A percentile compares a stretch with the other conserved stretches of the same genome.
Conservation (phyloP, 495 filamentous ascomycete genomes). For the Xylaria castorea region DNA sequence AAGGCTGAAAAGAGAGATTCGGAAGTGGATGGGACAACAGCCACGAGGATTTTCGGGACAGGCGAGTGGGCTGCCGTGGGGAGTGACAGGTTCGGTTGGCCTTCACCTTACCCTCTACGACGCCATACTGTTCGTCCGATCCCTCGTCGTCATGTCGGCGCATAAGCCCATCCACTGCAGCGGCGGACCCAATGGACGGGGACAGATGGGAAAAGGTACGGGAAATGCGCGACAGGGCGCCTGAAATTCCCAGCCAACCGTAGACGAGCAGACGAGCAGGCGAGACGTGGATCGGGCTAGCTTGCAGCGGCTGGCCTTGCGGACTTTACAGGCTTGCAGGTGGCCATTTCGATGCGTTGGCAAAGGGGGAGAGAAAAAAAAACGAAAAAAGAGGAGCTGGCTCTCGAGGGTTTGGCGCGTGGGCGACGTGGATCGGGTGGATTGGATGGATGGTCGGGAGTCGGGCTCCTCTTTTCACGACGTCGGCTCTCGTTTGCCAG, state of each 20-base stretch:
- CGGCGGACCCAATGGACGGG: conserved; percentile 20
- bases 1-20: conserved; percentile 45
- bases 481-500: conserved; percentile 20
- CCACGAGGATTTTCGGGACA: conserved; percentile 24
- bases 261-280: background rate
- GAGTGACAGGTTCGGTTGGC: conserved; percentile 5
- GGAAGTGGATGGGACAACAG: conserved; percentile 32
- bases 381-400: conserved; percentile 33
- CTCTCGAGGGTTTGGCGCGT: conserved; percentile 29
- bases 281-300: conserved; percentile 19
- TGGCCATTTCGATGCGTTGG: conserved; percentile 32
- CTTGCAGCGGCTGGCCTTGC: conserved; percentile 16
- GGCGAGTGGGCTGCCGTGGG: conserved; percentile 10
- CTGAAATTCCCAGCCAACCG: conserved; percentile 32
- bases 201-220: conserved; percentile 23
- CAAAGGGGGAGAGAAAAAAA: conserved; percentile 28
- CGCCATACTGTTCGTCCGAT: conserved; percentile 19
- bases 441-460: conserved; percentile 25
- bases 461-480: conserved; percentile 24
- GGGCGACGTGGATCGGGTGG: conserved; percentile 41
- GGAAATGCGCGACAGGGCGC: conserved; percentile 35
- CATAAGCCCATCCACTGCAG: conserved; percentile 14
- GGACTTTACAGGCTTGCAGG: conserved; percentile 23
- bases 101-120: conserved; percentile 26
- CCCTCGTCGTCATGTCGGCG: conserved; percentile 21